Base-by-base conservation (phyloP, 2,329 filamentous ascomycete species). In the Neonectria hederae region DNA sequence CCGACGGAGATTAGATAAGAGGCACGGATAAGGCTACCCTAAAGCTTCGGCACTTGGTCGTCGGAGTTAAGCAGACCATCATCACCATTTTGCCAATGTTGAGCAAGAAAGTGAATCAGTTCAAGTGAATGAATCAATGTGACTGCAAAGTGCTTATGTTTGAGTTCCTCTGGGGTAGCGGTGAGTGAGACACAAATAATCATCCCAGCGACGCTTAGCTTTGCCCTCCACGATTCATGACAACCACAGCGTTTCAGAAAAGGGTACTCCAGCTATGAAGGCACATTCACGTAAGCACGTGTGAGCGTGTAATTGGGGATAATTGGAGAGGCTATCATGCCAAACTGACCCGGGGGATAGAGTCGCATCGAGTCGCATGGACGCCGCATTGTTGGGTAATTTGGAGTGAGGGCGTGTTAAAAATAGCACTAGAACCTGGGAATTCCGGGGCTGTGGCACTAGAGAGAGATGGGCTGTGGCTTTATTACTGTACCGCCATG, bases 1-100 rank as follows among this genome's bases (percentile, higher is more conserved):
- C n/a, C n/a, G n/a, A 17, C 69, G 69, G 67, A 70, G 69, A 71
- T 71, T 66, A 70, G 69, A 71, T 71, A 71, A 66, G 61, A 11
- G 30, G 11, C 5, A 3, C 26, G 9, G 48, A 51, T 21, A 32
- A 22, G 26, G 48, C 48, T 51, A 51, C 48, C 48, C 48, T 51
- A 51, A 19, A 32, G 48, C 11, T 19, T n/a, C 7, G 19, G 19
- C 22, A 46, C 9, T 52, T n/a, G 28, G 21, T 19, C 21, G 19
- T n/a, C 26, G 54, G 28, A 28, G 24, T 32, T 30, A 38, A 51
- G 26, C n/a, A 19, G 17, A 10, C 11, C 17, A 51, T 14, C 17
- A 51, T 9, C 3, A 3, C 48, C n/a, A 51, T 14, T 35, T 32
- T 13, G 11, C 26, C 46, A 11, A n/a, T 13, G 46, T n/a, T 30